phyloP scores from a whole-genome alignment of 805 yeast species.

The Metschnikowia arizonensis region DNA sequence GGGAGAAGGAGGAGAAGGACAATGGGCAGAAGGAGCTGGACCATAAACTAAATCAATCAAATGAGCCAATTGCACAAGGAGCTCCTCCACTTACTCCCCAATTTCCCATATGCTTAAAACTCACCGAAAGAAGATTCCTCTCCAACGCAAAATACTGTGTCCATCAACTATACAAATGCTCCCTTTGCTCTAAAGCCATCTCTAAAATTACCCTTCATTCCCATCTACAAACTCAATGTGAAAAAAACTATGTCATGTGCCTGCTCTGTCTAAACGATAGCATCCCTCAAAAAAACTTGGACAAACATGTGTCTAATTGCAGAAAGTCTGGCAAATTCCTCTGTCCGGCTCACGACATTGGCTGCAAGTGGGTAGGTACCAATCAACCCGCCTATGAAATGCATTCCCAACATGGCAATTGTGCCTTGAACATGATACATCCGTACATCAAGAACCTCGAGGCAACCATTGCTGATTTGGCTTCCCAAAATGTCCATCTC shows the following conservation, averaged over 20 bases:
- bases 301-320: constrained; percentile 42
- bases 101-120: neutral
- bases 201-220: constrained; percentile 24
- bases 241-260: constrained; percentile 37
- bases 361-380: constrained; percentile 47
- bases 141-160: constrained; percentile 29
- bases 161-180: constrained; percentile 36
- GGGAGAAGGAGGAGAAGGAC: neutral
- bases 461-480: constrained; percentile 24
- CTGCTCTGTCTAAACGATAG: constrained; percentile 39
- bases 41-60: too few relatives aligned
- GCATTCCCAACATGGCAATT: constrained; percentile 28
- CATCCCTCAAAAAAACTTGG: constrained; percentile 36
- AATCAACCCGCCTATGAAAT: constrained; percentile 35
- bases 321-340: constrained; percentile 33
- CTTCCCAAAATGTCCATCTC: constrained; percentile 35
- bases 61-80: too few relatives aligned
- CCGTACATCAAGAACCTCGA: constrained; percentile 25
- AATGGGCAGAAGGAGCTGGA: too few relatives aligned
- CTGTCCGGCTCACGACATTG: constrained; percentile 47
- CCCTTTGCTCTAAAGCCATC: constrained; percentile 30
- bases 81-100: too few relatives aligned
- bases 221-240: constrained; percentile 41
- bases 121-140: constrained; percentile 23
- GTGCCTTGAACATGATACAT: constrained; percentile 29